A percentile compares a stretch with the other conserved stretches of the same genome.
Conservation (phyloP, 176 grass and related monocot genomes). For the Oryza meyeriana region DNA sequence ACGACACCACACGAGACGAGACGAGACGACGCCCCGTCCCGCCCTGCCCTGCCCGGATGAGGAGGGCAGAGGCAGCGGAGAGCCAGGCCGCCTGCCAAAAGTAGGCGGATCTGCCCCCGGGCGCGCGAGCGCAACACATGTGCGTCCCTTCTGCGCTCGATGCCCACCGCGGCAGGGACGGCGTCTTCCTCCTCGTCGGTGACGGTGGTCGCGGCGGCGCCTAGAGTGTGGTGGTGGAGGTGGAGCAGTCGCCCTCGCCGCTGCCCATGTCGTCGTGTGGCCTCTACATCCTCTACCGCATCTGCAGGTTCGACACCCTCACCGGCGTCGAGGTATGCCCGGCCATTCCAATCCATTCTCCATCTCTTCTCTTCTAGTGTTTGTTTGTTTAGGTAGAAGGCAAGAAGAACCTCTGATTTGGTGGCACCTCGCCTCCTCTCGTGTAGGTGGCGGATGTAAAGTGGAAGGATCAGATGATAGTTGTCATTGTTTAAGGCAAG, state of each 20-base stretch:
- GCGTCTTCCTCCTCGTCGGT: background rate
- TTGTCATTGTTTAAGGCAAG: no score
- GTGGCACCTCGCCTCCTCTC: background rate
- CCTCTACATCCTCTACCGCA: slow-evolving; percentile 54
- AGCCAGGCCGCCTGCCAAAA: background rate
- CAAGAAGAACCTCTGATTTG: no score
- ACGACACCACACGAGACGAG: no score
- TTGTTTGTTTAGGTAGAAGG: no score
- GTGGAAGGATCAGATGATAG: no score
- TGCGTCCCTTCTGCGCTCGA: slow-evolving; percentile 24
- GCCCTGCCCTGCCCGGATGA: background rate
- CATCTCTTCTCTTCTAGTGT: no score
- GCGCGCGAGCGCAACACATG: slow-evolving; percentile 24
- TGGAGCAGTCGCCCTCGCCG: slow-evolving; percentile 38
- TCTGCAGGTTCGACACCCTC: slow-evolving; percentile 78
- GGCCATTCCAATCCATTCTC: no score
- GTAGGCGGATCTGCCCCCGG: slow-evolving; percentile 30
- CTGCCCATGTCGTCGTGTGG: slow-evolving; percentile 51
- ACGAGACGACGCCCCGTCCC: background rate
- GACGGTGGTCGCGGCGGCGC: no score
- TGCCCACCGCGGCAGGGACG: background rate
- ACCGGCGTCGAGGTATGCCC: slow-evolving; percentile 71
- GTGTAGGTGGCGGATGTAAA: slow-evolving; percentile 69
- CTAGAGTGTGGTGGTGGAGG: background rate
- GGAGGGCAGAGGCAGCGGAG: no score